Evolutionary conservation across 768 basidiomycete species (phyloP), one percentile per base, ranked within the genome.

Genomic region (Suillus alpinus): DNA sequence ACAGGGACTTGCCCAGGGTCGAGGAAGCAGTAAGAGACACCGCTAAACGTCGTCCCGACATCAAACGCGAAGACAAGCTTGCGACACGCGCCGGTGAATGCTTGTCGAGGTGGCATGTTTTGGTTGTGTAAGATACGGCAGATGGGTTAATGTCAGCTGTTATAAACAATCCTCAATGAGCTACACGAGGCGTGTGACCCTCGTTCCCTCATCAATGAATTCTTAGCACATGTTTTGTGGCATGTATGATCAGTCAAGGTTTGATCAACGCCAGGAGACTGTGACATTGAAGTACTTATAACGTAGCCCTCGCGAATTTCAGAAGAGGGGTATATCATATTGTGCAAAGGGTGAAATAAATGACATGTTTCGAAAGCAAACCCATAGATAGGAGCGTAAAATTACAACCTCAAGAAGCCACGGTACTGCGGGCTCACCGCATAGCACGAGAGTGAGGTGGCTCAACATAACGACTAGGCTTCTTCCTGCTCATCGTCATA

Each of bases 51-150:
- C 1, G 80, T 84, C 8, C 83, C 83, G 2, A 84, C 67, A 59
- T 85, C 83, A 40, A 85, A 80, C 0, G 81, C 81, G 29, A 84
- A 62, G 5, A 83, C 77, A 6, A 84, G 70, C 59, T 77, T 78
- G 41, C 77, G 76, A 34, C 65, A 60, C 8, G 71, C n/a, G 18
- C 82, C 83, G 34, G 65, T 67, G 70, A 79, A 81, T 2, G 76
- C 74, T 36, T 70, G 63, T 66, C 79, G 65, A 50, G 67, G 66
- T 47, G 64, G 66, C 73, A 75, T 74, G 36, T 50, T 39, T 37
- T 39, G 7, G 53, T 55, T 26, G 23, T 12, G 53, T 39, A 26
- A 37, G 53, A 55, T 55, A 50, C 18, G 10, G 36, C 23, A 6
- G 5, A 55, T 29, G 18, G 36, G 36, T 6, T 7, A 49, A 26